Base-by-base conservation (phyloP, 768 basidiomycete genomes). In the Trametes maxima region DNA sequence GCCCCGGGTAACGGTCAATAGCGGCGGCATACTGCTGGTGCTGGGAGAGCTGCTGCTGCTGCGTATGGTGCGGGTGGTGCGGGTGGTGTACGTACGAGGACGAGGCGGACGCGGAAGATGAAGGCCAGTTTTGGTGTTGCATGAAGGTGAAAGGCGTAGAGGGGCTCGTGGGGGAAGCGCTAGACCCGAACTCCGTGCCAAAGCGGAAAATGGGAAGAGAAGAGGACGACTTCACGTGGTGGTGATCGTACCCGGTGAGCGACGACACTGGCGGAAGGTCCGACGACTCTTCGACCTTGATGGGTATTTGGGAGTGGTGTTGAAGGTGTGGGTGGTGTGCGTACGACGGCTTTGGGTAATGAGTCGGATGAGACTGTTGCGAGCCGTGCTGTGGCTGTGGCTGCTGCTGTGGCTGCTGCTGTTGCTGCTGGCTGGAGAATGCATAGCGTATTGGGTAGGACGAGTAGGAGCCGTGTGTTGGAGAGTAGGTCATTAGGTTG, bases 1-100 rank as follows among this genome's bases (percentile, higher is more conserved):
- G 75, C 68, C 82, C 70, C 61, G 72, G 67, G 53, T 69, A 39
- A 64, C 39, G 50, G 68, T 67, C 68, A 28, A 54, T 36, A 21
- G 48, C 54, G 50, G 42, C 46, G 22, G 54, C 44, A 12, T 66
- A 37, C 22, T 24, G 56, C 5, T 50, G 69, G 25, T 33, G 47
- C 56, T 50, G 45, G 16, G 28, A 24, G 33, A 42, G 60, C 3
- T 8, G 55, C 13, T 28, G 60, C 3, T 8, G 55, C 13, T 28
- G 53, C 12, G 10, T 40, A 21, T 54, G 45, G n/a, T 56, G 57
- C 44, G 65, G 64, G 28, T 67, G 59, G 48, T 67, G 61, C 33
- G 57, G 62, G 17, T 69, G 61, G 49, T 69, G 64, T 24, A 50
- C 46, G 60, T 60, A 57, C n/a, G 60, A 25, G n/a, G 58, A 54